These are phyloP conservation scores for Aegilops sharonensis DNA, from an alignment of 176 grass and related monocot genomes.

Conservation along the genomic window DNA sequence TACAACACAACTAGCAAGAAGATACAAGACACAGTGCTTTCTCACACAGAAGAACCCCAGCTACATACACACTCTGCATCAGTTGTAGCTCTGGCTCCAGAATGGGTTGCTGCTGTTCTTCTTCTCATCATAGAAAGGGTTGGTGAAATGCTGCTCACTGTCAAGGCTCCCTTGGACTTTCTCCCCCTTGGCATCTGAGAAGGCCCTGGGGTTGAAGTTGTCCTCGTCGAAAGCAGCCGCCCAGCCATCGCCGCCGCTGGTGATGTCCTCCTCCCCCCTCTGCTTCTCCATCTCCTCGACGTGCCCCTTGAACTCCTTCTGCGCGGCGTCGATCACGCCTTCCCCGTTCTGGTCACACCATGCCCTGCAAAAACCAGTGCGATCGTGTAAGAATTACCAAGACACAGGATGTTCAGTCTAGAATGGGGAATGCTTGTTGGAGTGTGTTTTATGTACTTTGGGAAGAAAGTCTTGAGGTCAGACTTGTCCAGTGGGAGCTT, in stretches of 20 bases:
- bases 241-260: constrained; percentile 25
- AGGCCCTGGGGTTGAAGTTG: constrained; percentile 62
- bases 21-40: constrained; percentile 16
- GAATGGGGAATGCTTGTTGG: too few relatives aligned
- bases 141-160: constrained; percentile 43
- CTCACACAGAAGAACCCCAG: not conserved
- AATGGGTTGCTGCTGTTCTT: constrained; percentile 28
- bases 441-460: constrained; percentile 43
- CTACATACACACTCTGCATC: not conserved
- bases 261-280: constrained; percentile 18
- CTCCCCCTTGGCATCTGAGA: constrained; percentile 6
- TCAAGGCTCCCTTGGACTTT: constrained; percentile 20
- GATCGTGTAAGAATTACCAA: too few relatives aligned
- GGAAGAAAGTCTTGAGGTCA: constrained; percentile 81
- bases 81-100: constrained; percentile 35
- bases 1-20: not conserved
- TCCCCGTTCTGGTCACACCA: constrained; percentile 82
- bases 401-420: too few relatives aligned
- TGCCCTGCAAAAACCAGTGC: constrained; percentile 33
- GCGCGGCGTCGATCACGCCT: constrained; percentile 55
- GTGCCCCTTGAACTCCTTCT: constrained; percentile 75
- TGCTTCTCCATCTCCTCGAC: constrained; percentile 63
- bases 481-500: constrained; percentile 77
- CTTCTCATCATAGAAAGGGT: constrained; percentile 47
- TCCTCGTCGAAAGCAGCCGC: constrained; percentile 71